Evolutionary conservation across 1,139 yeast genomes (phyloP).

Genomic region (Sugiyamaella paludigena): DNA sequence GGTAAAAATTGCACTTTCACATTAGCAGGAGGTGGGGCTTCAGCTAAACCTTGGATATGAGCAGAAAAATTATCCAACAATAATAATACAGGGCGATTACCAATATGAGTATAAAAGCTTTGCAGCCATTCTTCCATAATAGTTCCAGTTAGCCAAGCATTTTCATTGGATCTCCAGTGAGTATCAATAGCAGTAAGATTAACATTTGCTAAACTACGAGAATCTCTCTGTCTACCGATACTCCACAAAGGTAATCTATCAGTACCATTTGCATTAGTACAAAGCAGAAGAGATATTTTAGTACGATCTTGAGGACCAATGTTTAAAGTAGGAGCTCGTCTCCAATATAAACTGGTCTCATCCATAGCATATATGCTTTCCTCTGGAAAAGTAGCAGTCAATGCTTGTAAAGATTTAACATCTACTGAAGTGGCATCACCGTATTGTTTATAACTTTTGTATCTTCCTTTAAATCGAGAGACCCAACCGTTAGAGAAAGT

Average conservation of each 20-base stretch:
- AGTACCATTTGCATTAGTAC: conserved; percentile 15
- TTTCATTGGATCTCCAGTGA: conserved; percentile 17
- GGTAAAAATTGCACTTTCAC: conserved; percentile 16
- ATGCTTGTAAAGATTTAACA: conserved; percentile 12
- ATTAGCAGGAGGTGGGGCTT: conserved; percentile 15
- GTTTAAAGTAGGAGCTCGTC: conserved; percentile 8
- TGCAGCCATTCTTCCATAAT: conserved; percentile 18
- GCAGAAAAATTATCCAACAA: conserved; percentile 17
- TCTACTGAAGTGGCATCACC: conserved; percentile 16
- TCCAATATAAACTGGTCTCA: conserved; percentile 16
- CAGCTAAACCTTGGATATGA: conserved; percentile 17
- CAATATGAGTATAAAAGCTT: conserved; percentile 14
- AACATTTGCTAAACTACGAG: conserved; percentile 7
- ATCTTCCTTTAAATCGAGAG: conserved; percentile 15
- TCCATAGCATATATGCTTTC: conserved; percentile 17
- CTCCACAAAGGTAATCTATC: conserved; percentile 16
- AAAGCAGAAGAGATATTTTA: conserved; percentile 10
- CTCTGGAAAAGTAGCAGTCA: conserved; percentile 11
- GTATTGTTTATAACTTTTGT: conserved; percentile 15
- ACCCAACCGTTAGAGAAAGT: conserved; percentile 19
- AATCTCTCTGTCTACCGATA: conserved; percentile 14
- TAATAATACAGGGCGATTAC: conserved; percentile 10
- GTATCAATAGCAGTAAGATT: conserved; percentile 8
- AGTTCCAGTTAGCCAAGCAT: conserved; percentile 17
- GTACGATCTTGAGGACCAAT: conserved; percentile 8